Base-by-base conservation (phyloP, 2,329 filamentous ascomycete species). In the Xylariaceae sp. region DNA sequence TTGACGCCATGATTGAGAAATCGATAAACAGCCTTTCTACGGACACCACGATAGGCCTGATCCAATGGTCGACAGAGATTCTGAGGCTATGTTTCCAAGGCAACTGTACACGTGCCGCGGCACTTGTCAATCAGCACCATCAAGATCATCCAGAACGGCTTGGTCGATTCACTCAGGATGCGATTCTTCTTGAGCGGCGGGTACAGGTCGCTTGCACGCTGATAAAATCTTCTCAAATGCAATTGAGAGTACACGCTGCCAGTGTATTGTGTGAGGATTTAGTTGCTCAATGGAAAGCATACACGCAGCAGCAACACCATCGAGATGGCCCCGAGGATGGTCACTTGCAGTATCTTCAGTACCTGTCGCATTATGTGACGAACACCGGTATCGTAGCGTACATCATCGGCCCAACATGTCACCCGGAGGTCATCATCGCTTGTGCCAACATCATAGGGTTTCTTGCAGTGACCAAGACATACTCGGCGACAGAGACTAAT, bases 391-490 rank as follows among this genome's bases (percentile, higher is more conserved):
- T 97, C 22, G 82, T 96, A 19, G 84, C 91, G 53, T 97, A 97
- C 69, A 84, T 99, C 42, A 81, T 97, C 47, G 90, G 93, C 2
- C 85, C 93, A 13, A 91, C 91, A 50, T 97, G 93, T 31, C 94
- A 97, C 64, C 90, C 92, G 1, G 91, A 96, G 65, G 83, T 97
- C 48, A 94, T 95, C 17, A 78, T 81, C 34, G 84, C 91, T 60
- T 89, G 89, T 63, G 79, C 81, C 39, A 96, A 96, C 57, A 88
- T 97, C 48, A 77, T 97, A 44, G 89, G 89, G 1, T 97, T 97
- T 63, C 76, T 97, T 47, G 81, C 90, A 18, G 88, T 94, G 13
- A 94, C 89, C 0, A 78, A 79, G 48, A 86, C 83, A 13, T 96
- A 93, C 69, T 82, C 80, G 1, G 70, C 83, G 33, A 71, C 79